phyloP scores from a whole-genome alignment of 495 filamentous ascomycete species.

The Penicillium waksmanii region DNA sequence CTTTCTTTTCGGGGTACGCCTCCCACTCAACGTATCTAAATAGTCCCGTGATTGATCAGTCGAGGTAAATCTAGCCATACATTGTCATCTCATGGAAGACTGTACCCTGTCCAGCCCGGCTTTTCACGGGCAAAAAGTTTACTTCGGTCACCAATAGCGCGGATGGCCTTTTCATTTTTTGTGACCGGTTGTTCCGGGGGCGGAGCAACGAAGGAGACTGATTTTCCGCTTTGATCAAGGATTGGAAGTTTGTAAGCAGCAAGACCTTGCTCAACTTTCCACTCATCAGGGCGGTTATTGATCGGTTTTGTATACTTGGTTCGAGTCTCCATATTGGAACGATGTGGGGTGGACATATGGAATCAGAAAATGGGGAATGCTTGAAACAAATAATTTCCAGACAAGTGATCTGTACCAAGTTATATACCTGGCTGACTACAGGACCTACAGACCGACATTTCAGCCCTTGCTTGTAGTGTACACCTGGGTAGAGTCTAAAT shows the following conservation, averaged over 20 bases:
- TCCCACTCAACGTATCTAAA: conserved; percentile 68
- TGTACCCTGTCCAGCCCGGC: conserved; percentile 41
- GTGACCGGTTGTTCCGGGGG: conserved; percentile 21
- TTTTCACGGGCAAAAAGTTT: conserved; percentile 40
- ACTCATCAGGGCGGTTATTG: conserved; percentile 53
- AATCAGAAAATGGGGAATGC: conserved; percentile 1
- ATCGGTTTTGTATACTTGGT: conserved; percentile 11
- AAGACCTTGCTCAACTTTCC: conserved; percentile 58
- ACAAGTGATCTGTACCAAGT: not conserved
- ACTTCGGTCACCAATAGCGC: conserved; percentile 37
- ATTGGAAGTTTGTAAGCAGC: conserved; percentile 48
- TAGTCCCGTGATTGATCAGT: not conserved
- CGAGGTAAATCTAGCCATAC: no score
- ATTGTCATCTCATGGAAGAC: not conserved
- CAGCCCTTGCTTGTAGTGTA: conserved; percentile 3
- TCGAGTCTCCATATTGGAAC: conserved; percentile 8
- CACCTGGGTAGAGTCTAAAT: not conserved
- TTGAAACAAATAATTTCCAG: conserved; percentile 1
- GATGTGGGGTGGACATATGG: conserved; percentile 3
- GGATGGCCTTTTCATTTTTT: conserved; percentile 41
- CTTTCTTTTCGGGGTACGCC: conserved; percentile 66
- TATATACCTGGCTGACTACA: conserved; percentile 5
- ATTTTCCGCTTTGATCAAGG: conserved; percentile 47
- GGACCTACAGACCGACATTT: conserved; percentile 12
- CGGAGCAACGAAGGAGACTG: conserved; percentile 27